Base-by-base conservation (phyloP, 2,329 filamentous ascomycete species). In the Botrytis tulipae region DNA sequence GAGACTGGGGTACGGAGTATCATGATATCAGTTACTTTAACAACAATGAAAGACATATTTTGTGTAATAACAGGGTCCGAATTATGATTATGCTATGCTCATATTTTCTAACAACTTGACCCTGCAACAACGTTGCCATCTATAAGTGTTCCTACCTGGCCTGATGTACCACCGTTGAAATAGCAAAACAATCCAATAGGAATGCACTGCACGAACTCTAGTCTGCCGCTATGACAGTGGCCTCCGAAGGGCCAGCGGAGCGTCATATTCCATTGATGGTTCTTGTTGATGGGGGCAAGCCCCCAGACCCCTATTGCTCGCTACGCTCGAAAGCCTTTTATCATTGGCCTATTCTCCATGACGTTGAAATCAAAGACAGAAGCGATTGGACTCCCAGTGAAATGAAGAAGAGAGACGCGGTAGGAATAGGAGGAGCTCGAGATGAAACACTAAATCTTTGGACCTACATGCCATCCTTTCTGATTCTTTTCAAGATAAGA, bases 1-100 rank as follows among this genome's bases (percentile, higher is more conserved):
- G 40, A 48, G 40, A 48, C n/a, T n/a, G 29, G 71, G 74, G 29
- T 67, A 73, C 46, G 70, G 76, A 65, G 74, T 74, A 71, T 75
- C 76, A 57, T 62, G 40, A 44, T 62, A 70, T 70, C 68, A 70
- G 42, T 32, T 70, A 22, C 32, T 57, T 68, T 37, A 57, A 37
- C 48, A 68, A 54, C 62, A 57, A 57, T 32, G 35, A 57, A 60
- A 42, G 40, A 48, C 7, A 20, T n/a, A 20, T 60, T 46, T 69
- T 62, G n/a, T 70, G 37, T 46, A 40, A 62, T 9, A 22, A 22
- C 48, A 54, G 10, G 29, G 25, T n/a, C 6, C 6, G 16, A 7
- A 54, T n/a, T 16, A n/a, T 54, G 48, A 61, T 70, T n/a, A 7
- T 29, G 32, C 65, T n/a, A 61, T 46, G 20, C 37, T 3, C 12